Percentiles rank a stretch among this genome's conserved stretches.
Evolutionary conservation across 1,139 yeast species (phyloP).

Genomic region (Debaryomyces udenii): DNA sequence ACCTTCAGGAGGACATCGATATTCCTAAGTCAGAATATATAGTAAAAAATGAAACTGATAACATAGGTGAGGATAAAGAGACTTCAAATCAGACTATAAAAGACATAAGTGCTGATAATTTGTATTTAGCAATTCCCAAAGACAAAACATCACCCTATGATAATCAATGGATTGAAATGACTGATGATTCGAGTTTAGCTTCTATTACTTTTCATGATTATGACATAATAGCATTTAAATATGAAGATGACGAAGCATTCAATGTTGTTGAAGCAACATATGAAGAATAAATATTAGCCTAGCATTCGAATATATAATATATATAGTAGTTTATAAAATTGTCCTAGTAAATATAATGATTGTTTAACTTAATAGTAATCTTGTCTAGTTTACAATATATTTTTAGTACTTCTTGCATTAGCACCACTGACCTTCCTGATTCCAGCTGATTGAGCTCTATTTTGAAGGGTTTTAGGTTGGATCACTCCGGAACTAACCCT

Average conservation of each 20-base stretch:
- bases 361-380: background rate
- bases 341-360: background rate
- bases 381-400: slow-evolving; percentile 6
- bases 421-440: slow-evolving; percentile 41
- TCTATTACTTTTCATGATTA: slow-evolving; percentile 39
- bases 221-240: slow-evolving; percentile 46
- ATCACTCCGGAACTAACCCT: slow-evolving; percentile 31
- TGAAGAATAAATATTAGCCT: slow-evolving; percentile 29
- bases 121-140: slow-evolving; percentile 46
- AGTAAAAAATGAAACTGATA: slow-evolving; percentile 13
- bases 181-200: slow-evolving; percentile 27
- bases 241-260: slow-evolving; percentile 38
- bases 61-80: slow-evolving; percentile 10
- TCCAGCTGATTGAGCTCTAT: slow-evolving; percentile 41
- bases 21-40: slow-evolving; percentile 33
- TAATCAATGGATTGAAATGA: slow-evolving; percentile 43
- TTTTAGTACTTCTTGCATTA: slow-evolving; percentile 6
- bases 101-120: slow-evolving; percentile 20
- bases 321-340: slow-evolving; percentile 3
- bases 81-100: slow-evolving; percentile 11
- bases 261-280: slow-evolving; percentile 45
- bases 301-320: slow-evolving; percentile 5
- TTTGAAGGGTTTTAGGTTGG: slow-evolving; percentile 20
- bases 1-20: slow-evolving; percentile 28
- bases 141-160: slow-evolving; percentile 42